Percentiles rank a stretch among this genome's conserved stretches.
Evolutionary conservation across 257 asterid genomes (phyloP).

Genomic region (Gentiana dahurica): DNA sequence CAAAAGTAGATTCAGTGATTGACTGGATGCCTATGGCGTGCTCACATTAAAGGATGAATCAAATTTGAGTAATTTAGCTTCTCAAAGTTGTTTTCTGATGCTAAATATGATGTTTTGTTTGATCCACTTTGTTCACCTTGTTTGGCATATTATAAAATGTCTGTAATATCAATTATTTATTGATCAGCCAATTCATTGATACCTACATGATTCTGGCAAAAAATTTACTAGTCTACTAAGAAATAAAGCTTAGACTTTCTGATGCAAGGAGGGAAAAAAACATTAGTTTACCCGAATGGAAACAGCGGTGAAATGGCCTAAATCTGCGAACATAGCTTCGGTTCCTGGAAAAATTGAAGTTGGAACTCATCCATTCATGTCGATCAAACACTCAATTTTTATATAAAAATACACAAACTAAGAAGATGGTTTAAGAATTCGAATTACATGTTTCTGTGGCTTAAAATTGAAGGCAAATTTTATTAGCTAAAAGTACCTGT

Average conservation of each 20-base stretch:
- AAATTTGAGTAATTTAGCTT: no score
- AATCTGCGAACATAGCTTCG: slow-evolving; percentile 98
- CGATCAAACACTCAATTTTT: slow-evolving; percentile 1
- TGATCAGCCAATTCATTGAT: background rate
- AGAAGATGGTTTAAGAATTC: background rate
- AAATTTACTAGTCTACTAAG: slow-evolving; percentile 6
- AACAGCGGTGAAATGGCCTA: slow-evolving; percentile 82
- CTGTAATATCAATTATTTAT: background rate
- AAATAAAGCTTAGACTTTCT: background rate
- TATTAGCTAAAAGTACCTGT: slow-evolving; percentile 39
- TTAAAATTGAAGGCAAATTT: background rate
- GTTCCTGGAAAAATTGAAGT: slow-evolving; percentile 47
- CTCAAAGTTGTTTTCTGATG: no score
- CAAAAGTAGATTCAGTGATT: no score
- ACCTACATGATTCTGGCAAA: background rate
- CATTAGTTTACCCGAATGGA: slow-evolving; percentile 56
- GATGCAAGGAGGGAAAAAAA: slow-evolving; percentile 9
- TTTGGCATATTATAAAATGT: no score
- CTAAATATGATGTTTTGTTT: no score
- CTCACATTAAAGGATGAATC: no score
- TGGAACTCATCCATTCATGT: slow-evolving; percentile 7
- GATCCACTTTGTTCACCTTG: no score
- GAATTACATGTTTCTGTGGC: background rate
- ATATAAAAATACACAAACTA: background rate
- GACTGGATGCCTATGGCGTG: no score